These are phyloP conservation scores for Eragrostis nindensis DNA, from an alignment of 176 grass and related monocot genomes.

Conservation along the genomic window DNA sequence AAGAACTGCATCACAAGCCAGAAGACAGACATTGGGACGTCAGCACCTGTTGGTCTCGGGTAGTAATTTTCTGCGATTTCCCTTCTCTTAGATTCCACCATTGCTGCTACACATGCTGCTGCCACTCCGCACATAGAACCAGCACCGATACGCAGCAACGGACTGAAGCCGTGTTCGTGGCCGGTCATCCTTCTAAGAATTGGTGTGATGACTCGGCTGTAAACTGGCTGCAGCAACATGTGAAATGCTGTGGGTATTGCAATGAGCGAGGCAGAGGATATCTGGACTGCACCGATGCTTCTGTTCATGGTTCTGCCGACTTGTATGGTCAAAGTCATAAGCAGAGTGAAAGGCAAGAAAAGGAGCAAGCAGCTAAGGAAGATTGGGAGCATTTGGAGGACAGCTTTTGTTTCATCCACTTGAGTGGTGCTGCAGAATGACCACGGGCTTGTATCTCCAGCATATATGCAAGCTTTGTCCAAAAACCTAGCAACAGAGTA, in stretches of 20 bases:
- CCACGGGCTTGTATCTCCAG: slow-evolving; percentile 12
- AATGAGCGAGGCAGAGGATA: slow-evolving; percentile 62
- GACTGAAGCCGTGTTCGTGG: slow-evolving; percentile 25
- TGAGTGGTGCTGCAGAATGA: slow-evolving; percentile 51
- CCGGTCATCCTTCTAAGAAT: slow-evolving; percentile 46
- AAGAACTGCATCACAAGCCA: slow-evolving; percentile 53
- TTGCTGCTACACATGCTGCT: slow-evolving; percentile 44
- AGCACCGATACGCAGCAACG: slow-evolving; percentile 47
- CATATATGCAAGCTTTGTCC: slow-evolving; percentile 30
- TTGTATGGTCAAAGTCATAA: slow-evolving; percentile 62
- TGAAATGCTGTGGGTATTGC: slow-evolving; percentile 65
- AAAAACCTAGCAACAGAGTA: slow-evolving; percentile 33
- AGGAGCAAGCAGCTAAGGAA: slow-evolving; percentile 52
- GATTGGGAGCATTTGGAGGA: slow-evolving; percentile 57
- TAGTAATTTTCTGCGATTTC: slow-evolving; percentile 16
- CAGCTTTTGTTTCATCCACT: slow-evolving; percentile 44
- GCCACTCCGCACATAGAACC: slow-evolving; percentile 46
- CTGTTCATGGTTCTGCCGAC: slow-evolving; percentile 63
- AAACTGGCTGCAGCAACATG: slow-evolving; percentile 50
- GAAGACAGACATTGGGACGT: slow-evolving; percentile 45
- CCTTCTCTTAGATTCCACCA: slow-evolving; percentile 61
- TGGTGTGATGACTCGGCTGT: slow-evolving; percentile 34
- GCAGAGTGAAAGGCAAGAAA: slow-evolving; percentile 49
- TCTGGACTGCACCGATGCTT: slow-evolving; percentile 24
- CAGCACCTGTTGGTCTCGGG: neutral